Base-by-base conservation (phyloP, 2,329 filamentous ascomycete genomes). In the Exophiala xenobiotica region DNA sequence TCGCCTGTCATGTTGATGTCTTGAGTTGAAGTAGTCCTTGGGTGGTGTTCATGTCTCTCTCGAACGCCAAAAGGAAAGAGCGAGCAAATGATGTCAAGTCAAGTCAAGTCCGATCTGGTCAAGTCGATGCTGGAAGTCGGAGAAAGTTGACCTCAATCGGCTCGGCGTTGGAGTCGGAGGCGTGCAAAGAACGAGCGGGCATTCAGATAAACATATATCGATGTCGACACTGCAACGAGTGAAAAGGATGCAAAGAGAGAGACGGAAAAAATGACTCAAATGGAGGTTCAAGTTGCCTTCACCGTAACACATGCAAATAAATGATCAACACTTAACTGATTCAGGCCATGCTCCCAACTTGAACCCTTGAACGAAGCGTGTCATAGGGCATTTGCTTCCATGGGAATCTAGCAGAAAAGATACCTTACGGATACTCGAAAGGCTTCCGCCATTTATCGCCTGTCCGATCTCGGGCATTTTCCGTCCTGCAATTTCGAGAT, bases 1-100 rank as follows among this genome's bases (percentile, higher is more conserved):
- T 59, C 58, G 40, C 53, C 54, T 11, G 52, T 57, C 58, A 61
- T 61, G 6, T 19, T 53, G 29, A 37, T 24, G 38, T 24, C 19
- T 3, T 14, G n/a, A n/a, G 20, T 22, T 18, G 38, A 40, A 40
- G 20, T 11, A 12, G n/a, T n/a, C 8, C 6, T 20, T 22, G 8
- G 20, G 20, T 40, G 8, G 22, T 11, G 12, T 12, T 18, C 19
- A 23, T 35, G 4, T 14, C 31, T 9, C n/a, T n/a, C n/a, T n/a
- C n/a, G n/a, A n/a, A n/a, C n/a, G n/a, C n/a, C n/a, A n/a, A n/a
- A n/a, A n/a, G n/a, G n/a, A n/a, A n/a, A n/a, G n/a, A n/a, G n/a
- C n/a, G 9, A 33, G 29, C 4, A 14, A 33, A 14, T 33, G 37
- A 11, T 7, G 18, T 40, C 37, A 22, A 22, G 37, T 3, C 22